Evolutionary conservation across 306 rosid species (phyloP).

Genomic region (Mimosa bimucronata): DNA sequence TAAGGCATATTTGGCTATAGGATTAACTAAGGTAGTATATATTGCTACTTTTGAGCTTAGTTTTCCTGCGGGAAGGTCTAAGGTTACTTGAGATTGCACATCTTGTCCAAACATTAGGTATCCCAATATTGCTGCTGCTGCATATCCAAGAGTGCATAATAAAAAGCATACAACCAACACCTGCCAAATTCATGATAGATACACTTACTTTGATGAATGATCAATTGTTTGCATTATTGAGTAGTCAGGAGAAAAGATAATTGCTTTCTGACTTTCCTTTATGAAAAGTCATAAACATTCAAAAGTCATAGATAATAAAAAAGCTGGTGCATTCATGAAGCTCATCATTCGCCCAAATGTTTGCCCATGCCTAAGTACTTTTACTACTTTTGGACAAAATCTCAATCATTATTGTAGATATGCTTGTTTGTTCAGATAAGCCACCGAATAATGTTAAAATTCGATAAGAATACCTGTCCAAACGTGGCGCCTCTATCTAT

Average conservation of each 20-base stretch:
- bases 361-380: background rate
- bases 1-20: slow-evolving; percentile 77
- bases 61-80: slow-evolving; percentile 62
- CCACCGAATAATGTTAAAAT: background rate
- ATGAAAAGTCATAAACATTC: background rate
- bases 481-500: background rate
- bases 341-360: background rate
- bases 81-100: slow-evolving; percentile 68
- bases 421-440: background rate
- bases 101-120: slow-evolving; percentile 72
- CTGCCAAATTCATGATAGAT: slow-evolving; percentile 40
- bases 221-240: background rate
- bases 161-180: slow-evolving; percentile 60
- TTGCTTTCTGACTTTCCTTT: background rate
- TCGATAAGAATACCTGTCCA: background rate
- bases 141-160: slow-evolving; percentile 62
- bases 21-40: slow-evolving; percentile 71
- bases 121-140: slow-evolving; percentile 68
- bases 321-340: background rate
- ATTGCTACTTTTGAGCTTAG: slow-evolving; percentile 67
- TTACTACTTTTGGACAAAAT: background rate
- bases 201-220: background rate
- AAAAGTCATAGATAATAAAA: too few relatives aligned
- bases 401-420: background rate
- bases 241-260: background rate